Percentiles rank a stretch among this genome's conserved stretches.
These are phyloP conservation scores for Aquanectria penicillioides DNA, from an alignment of 2,329 filamentous ascomycete genomes.

Conservation along the genomic window DNA sequence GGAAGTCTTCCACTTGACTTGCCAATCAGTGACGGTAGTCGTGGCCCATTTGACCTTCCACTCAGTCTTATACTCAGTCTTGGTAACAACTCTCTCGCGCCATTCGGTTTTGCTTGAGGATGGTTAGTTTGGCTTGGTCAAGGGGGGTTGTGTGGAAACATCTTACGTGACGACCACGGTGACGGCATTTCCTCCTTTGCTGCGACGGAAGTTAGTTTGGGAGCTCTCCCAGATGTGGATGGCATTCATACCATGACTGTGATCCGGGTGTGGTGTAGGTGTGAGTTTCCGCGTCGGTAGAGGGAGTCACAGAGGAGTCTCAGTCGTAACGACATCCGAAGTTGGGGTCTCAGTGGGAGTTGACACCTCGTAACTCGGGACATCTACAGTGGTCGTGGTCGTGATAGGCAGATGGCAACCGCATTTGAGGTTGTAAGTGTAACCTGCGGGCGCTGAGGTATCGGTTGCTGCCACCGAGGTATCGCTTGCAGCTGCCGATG, in stretches of 20 bases:
- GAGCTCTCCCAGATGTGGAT: not conserved
- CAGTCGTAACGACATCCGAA: too few species aligned
- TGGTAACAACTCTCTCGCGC: not conserved
- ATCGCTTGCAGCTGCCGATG: too few species aligned
- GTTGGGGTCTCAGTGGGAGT: not conserved
- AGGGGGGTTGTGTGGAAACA: not conserved
- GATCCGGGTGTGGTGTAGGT: not conserved
- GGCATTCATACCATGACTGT: constrained; percentile 4
- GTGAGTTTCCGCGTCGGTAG: not conserved
- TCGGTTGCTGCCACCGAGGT: too few species aligned
- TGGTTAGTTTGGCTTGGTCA: not conserved
- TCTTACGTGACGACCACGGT: constrained; percentile 16
- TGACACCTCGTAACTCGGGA: too few species aligned
- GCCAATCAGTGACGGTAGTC: too few species aligned
- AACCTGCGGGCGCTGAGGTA: too few species aligned
- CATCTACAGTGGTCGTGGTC: not conserved
- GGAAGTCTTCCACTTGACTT: too few species aligned
- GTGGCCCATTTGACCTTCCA: too few species aligned
- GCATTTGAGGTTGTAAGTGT: not conserved
- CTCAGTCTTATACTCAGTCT: too few species aligned
- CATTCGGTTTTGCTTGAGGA: not conserved
- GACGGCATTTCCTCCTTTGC: not conserved
- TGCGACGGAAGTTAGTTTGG: too few species aligned
- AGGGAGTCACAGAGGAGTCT: not conserved
- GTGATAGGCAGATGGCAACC: not conserved